A percentile compares a stretch with the other conserved stretches of the same genome.
Evolutionary conservation across 176 grass and related monocot genomes (phyloP).

Genomic region (Paspalum vaginatum): DNA sequence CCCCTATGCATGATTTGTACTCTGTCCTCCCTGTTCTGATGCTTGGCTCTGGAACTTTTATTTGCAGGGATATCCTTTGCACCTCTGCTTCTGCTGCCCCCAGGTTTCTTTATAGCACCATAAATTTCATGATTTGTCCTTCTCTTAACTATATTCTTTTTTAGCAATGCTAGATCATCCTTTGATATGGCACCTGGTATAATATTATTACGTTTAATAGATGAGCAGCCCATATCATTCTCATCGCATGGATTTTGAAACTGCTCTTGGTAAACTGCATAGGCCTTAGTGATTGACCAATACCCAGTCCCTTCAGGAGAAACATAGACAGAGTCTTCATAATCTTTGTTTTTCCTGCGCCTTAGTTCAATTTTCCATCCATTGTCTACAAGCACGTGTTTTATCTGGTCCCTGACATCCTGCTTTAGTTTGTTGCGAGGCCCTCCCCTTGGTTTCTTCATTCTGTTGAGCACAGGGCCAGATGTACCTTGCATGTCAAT

Average conservation of each 20-base stretch:
- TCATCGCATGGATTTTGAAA: conserved; percentile 44
- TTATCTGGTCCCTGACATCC: conserved; percentile 80
- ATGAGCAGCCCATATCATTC: conserved; percentile 33
- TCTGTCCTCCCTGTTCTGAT: conserved; percentile 29
- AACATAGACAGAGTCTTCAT: conserved; percentile 86
- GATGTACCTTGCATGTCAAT: conserved; percentile 35
- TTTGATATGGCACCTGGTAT: conserved; percentile 52
- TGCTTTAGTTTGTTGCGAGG: conserved; percentile 59
- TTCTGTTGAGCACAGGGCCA: conserved; percentile 27
- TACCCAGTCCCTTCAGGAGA: conserved; percentile 79
- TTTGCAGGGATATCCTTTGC: conserved; percentile 29
- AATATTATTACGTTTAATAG: conserved; percentile 29
- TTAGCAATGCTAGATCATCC: conserved; percentile 75
- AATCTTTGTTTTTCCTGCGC: conserved; percentile 67
- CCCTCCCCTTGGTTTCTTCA: conserved; percentile 55
- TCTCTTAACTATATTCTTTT: conserved; percentile 86
- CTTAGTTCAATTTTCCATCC: conserved; percentile 91
- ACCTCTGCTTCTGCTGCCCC: conserved; percentile 45
- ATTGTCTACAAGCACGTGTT: conserved; percentile 63
- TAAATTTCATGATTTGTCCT: conserved; percentile 45
- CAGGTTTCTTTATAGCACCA: conserved; percentile 52
- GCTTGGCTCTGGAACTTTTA: conserved; percentile 41
- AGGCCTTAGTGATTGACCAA: conserved; percentile 98
- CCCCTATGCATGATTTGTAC: conserved; percentile 46
- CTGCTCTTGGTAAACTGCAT: conserved; percentile 77